These are phyloP conservation scores for Smittium culicis DNA, from an alignment of 371 early-diverging fungal genomes.

Conservation along the genomic window DNA sequence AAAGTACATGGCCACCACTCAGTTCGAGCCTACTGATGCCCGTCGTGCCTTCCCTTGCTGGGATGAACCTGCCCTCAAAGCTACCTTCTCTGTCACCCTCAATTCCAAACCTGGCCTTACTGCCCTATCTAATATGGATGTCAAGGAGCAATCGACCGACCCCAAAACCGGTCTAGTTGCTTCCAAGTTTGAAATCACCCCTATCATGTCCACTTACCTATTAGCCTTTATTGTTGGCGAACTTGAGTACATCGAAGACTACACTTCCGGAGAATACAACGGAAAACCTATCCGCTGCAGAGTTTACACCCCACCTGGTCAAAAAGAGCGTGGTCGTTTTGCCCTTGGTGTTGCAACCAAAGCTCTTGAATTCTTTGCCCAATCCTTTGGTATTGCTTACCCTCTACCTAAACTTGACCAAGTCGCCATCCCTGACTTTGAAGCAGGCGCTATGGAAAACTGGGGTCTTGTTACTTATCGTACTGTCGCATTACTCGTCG, in stretches of 20 bases:
- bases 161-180: slow-evolving; percentile 18
- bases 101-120: slow-evolving; percentile 44
- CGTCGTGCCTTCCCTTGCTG: slow-evolving; percentile 84
- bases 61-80: slow-evolving; percentile 79
- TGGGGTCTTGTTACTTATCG: slow-evolving; percentile 90
- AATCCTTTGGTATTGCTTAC: slow-evolving; percentile 64
- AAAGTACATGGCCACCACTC: slow-evolving; percentile 54
- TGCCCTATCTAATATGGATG: slow-evolving; percentile 77
- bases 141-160: slow-evolving; percentile 30
- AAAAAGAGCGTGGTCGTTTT: slow-evolving; percentile 49
- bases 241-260: slow-evolving; percentile 72
- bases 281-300: slow-evolving; percentile 39
- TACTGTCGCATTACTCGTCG: slow-evolving; percentile 49
- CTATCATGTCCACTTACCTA: slow-evolving; percentile 85
- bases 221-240: slow-evolving; percentile 82
- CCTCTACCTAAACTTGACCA: slow-evolving; percentile 59
- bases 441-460: slow-evolving; percentile 83
- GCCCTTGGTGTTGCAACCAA: slow-evolving; percentile 53
- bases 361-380: slow-evolving; percentile 58
- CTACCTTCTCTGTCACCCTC: slow-evolving; percentile 74
- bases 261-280: slow-evolving; percentile 1
- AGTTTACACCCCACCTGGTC: slow-evolving; percentile 62
- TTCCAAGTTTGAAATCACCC: slow-evolving; percentile 63
- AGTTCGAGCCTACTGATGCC: slow-evolving; percentile 87
- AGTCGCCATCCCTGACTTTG: slow-evolving; percentile 36